phyloP scores from a whole-genome alignment of 345 rosid genomes.

The Clausena lansium region DNA sequence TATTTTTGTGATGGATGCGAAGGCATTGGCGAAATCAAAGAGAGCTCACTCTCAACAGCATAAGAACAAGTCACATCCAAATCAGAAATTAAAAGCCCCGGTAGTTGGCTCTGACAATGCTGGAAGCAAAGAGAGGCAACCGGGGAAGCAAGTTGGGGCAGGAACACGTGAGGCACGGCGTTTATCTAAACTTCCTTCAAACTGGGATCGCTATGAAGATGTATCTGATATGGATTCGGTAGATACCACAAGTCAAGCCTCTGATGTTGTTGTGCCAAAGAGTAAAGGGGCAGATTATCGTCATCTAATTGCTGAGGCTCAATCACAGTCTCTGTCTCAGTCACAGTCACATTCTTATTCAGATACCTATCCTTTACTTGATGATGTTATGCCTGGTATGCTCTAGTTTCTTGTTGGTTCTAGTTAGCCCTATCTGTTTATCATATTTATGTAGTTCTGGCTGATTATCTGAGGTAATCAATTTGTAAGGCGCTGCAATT shows the following conservation, averaged over 20 bases:
- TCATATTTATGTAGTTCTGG: background rate
- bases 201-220: constrained; percentile 76
- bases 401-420: background rate
- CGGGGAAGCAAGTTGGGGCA: constrained; percentile 41
- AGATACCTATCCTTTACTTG: constrained; percentile 42
- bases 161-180: constrained; percentile 31
- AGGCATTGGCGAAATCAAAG: constrained; percentile 81
- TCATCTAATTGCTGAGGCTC: constrained; percentile 69
- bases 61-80: constrained; percentile 47
- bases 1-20: constrained; percentile 52
- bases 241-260: constrained; percentile 14
- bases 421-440: background rate
- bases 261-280: constrained; percentile 50
- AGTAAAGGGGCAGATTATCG: constrained; percentile 83
- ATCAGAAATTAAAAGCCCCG: constrained; percentile 40
- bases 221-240: constrained; percentile 34
- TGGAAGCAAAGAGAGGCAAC: constrained; percentile 26
- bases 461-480: background rate
- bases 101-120: constrained; percentile 17
- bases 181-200: constrained; percentile 55
- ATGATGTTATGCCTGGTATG: constrained; percentile 63
- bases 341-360: constrained; percentile 30
- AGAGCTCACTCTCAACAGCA: constrained; percentile 82
- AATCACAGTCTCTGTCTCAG: constrained; percentile 38
- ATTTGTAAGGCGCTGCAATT: background rate